Base-by-base conservation (phyloP, 371 early-diverging fungal species). In the Coemansia linderi region DNA sequence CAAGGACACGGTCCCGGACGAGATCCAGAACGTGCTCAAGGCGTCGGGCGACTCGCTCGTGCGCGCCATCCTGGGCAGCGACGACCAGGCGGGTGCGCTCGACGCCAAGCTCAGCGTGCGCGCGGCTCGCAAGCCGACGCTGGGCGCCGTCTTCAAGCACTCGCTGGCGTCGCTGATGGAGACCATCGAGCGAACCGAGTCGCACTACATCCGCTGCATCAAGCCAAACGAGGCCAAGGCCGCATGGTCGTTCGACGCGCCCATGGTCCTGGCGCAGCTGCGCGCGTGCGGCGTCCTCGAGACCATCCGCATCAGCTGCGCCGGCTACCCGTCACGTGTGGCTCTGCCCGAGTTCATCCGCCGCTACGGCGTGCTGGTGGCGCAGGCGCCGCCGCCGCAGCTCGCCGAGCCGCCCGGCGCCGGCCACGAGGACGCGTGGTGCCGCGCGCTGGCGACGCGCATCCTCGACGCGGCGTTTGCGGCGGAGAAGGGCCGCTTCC, bases 271-370 rank as follows among this genome's bases (percentile, higher is more conserved):
- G 6, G 83, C 92, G 36, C 99, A 99, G 84, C 81, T 99, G 58
- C 90, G 96, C 62, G 99, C 99, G 41, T 99, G 99, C 85, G 99
- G 99, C 88, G 99, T 99, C 17, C 80, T 99, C 31, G 99, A 99
- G 83, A 99, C 99, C 0, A 99, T 99, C 75, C 90, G 97, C 44
- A 99, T 99, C 80, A 93, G 93, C 80, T 94, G 98, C 79, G 95
- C 95, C 17, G 99, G 99, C 37, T 99, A 98, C 83, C 99, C 99
- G 24, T 89, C 93, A 6, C 88, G 98, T 63, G 90, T 95, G 86
- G 83, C 89, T 5, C 96, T 93, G 82, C 85, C 86, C 46, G 99
- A 99, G 68, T 99, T 99, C 79, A 91, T 91, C 57, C 90, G 93
- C 63, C 90, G 96, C 59, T 98, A 95, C 85, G 92, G 92, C 83